phyloP scores from a whole-genome alignment of 768 basidiomycete species.

The Saitozyma sp. region DNA sequence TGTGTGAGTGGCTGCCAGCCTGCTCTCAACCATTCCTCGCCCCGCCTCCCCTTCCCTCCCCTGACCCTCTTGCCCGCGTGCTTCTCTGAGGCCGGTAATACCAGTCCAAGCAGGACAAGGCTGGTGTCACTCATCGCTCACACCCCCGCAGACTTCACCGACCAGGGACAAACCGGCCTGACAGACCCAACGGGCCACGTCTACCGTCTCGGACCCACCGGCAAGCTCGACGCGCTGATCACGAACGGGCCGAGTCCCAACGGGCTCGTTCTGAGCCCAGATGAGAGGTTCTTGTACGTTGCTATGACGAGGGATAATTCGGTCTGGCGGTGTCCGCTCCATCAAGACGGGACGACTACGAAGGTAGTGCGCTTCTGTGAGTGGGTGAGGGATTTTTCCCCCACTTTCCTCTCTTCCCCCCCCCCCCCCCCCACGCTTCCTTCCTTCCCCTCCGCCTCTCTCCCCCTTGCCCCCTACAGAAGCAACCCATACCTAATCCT shows the following conservation, averaged over 20 bases:
- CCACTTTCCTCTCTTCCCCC: too few relatives aligned
- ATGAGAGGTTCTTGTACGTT: slow-evolving; percentile 25
- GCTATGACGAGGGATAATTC: slow-evolving; percentile 30
- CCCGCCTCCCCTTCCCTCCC: too few relatives aligned
- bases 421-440: too few relatives aligned
- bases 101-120: too few relatives aligned
- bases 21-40: too few relatives aligned
- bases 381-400: not conserved
- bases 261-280: slow-evolving; percentile 24
- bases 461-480: too few relatives aligned
- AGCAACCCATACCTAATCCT: too few relatives aligned
- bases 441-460: too few relatives aligned
- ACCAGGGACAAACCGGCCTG: slow-evolving; percentile 32
- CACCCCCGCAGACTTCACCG: slow-evolving; percentile 22
- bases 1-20: slow-evolving; percentile 12
- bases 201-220: slow-evolving; percentile 16
- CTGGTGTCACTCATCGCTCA: too few relatives aligned
- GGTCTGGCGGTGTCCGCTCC: slow-evolving; percentile 28
- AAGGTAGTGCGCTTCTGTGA: slow-evolving; percentile 25
- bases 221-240: slow-evolving; percentile 21
- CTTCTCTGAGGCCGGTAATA: too few relatives aligned
- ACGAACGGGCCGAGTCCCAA: slow-evolving; percentile 27
- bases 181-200: slow-evolving; percentile 25
- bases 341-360: slow-evolving; percentile 20
- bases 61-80: too few relatives aligned